phyloP scores from a whole-genome alignment of 352 stramenopile species.

The Nothophytophthora sp. region DNA sequence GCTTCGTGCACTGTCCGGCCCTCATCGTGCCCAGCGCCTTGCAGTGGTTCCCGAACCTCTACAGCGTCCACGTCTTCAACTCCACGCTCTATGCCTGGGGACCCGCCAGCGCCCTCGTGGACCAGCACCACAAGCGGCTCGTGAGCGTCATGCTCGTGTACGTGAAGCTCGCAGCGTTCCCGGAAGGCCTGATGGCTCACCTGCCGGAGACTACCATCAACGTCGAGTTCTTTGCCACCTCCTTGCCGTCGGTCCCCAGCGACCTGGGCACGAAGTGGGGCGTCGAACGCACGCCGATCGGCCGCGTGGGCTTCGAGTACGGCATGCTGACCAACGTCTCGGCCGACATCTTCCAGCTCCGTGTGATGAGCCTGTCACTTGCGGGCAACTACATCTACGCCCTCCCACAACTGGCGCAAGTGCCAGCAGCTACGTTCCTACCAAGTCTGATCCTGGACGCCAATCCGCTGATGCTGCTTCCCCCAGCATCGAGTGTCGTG shows the following conservation, averaged over 20 bases:
- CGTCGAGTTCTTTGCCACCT: slow-evolving; percentile 23
- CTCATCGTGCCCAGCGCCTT: slow-evolving; percentile 17
- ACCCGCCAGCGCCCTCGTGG: slow-evolving; percentile 9
- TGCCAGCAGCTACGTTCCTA: slow-evolving; percentile 11
- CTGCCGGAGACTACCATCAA: slow-evolving; percentile 13
- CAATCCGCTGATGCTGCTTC: slow-evolving; percentile 11
- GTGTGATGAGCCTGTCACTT: slow-evolving; percentile 15
- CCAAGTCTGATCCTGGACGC: slow-evolving; percentile 18
- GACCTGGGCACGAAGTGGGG: slow-evolving; percentile 21
- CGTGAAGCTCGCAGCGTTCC: slow-evolving; percentile 12
- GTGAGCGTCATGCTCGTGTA: slow-evolving; percentile 18
- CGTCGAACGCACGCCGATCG: slow-evolving; percentile 5
- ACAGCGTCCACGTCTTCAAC: slow-evolving; percentile 21
- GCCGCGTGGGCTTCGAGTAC: slow-evolving; percentile 24
- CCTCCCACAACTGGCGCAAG: slow-evolving; percentile 6
- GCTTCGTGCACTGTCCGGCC: slow-evolving; percentile 19
- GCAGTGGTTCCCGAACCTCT: slow-evolving; percentile 10
- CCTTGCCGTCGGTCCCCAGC: slow-evolving; percentile 9
- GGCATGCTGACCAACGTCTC: slow-evolving; percentile 12
- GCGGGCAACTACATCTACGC: slow-evolving; percentile 19
- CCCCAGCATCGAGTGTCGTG: slow-evolving; percentile 7
- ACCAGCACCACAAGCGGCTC: slow-evolving; percentile 9
- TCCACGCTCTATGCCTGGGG: slow-evolving; percentile 17
- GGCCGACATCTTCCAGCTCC: slow-evolving; percentile 17
- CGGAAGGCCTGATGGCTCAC: slow-evolving; percentile 12